Conservation (phyloP, 495 filamentous ascomycete genomes). For the Penicillium maclennaniae region DNA sequence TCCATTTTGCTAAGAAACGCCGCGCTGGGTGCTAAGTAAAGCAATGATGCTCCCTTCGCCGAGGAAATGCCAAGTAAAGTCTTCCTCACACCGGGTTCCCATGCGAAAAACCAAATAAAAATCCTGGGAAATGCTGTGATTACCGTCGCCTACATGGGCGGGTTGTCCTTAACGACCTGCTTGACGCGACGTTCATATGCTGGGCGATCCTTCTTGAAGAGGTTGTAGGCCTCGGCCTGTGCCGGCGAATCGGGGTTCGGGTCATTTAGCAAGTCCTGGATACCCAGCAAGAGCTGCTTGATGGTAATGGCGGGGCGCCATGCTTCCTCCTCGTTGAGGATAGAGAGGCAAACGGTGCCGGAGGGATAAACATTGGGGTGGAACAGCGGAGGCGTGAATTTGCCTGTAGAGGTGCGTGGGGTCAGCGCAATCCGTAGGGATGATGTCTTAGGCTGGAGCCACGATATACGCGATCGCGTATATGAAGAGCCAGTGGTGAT, state of each 20-base stretch:
- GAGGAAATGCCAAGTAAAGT: slow-evolving; percentile 13
- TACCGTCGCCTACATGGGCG: slow-evolving; percentile 49
- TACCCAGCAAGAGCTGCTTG: slow-evolving; percentile 92
- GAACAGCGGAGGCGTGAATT: slow-evolving; percentile 94
- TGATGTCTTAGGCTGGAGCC: background rate
- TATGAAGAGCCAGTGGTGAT: background rate
- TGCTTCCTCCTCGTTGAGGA: slow-evolving; percentile 96
- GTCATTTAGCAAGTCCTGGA: slow-evolving; percentile 92
- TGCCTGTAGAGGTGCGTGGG: slow-evolving; percentile 57
- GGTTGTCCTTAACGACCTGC: slow-evolving; percentile 84
- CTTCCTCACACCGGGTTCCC: background rate
- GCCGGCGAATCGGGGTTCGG: slow-evolving; percentile 97
- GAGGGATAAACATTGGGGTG: slow-evolving; percentile 99
- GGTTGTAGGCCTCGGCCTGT: slow-evolving; percentile 95
- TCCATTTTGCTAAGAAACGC: slow-evolving; percentile 20
- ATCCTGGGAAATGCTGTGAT: slow-evolving; percentile 1
- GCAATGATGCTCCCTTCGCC: slow-evolving; percentile 16
- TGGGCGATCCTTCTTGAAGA: slow-evolving; percentile 84
- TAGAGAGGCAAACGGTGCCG: slow-evolving; percentile 94
- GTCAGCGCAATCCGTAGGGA: background rate
- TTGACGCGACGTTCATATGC: slow-evolving; percentile 87
- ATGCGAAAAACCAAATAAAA: slow-evolving; percentile 7
- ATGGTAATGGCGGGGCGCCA: slow-evolving; percentile 99
- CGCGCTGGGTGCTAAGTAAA: slow-evolving; percentile 22
- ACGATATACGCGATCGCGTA: background rate